Conservation (phyloP, 2,329 filamentous ascomycete genomes). For the Pyrenophora graminea region DNA sequence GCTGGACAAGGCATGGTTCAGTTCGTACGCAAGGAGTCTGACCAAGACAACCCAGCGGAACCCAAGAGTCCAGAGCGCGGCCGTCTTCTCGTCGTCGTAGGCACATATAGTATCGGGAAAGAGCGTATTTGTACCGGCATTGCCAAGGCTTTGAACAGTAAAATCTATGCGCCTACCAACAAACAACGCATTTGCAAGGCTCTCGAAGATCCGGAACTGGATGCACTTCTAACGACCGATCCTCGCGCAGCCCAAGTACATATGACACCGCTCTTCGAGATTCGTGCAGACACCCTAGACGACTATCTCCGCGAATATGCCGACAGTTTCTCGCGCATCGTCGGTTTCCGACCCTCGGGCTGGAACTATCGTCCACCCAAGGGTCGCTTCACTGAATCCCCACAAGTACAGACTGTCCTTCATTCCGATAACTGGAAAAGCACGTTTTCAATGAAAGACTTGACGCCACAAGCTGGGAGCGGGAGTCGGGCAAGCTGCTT, state of each 20-base stretch:
- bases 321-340: constrained; percentile 80
- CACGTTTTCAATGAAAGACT: constrained; percentile 70
- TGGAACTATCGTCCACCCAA: constrained; percentile 86
- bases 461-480: constrained; percentile 81
- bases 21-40: constrained; percentile 59
- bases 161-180: constrained; percentile 82
- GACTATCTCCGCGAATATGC: constrained; percentile 84
- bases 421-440: constrained; percentile 74
- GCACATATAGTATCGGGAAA: constrained; percentile 97
- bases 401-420: constrained; percentile 67
- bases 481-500: constrained; percentile 84
- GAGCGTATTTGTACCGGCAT: constrained; percentile 94
- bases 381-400: constrained; percentile 64
- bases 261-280: constrained; percentile 96
- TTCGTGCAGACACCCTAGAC: constrained; percentile 85
- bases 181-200: constrained; percentile 86
- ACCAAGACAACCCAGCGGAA: constrained; percentile 36
- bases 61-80: constrained; percentile 52
- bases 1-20: constrained; percentile 65
- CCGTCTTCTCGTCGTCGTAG: constrained; percentile 86
- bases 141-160: constrained; percentile 79
- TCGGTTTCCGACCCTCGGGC: constrained; percentile 89
- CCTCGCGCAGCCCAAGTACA: constrained; percentile 90
- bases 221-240: constrained; percentile 74
- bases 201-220: constrained; percentile 82